Percentiles rank a stretch among this genome's conserved stretches.
Evolutionary conservation across 73 alveolate genomes (phyloP).

Genomic region (Paramecium sexaurelia): DNA sequence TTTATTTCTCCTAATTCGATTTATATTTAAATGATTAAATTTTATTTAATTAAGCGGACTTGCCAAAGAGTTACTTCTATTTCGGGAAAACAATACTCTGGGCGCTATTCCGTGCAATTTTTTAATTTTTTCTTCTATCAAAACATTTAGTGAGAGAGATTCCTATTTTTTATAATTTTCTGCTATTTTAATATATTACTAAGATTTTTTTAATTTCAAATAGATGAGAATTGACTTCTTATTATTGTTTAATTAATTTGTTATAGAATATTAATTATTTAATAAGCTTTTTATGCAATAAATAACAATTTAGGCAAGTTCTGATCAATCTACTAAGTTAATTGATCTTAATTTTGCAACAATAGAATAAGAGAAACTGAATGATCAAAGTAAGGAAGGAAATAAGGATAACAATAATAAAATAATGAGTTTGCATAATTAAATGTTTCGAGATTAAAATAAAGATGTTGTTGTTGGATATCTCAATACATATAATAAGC

Average conservation of each 20-base stretch:
- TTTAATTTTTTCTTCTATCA: not conserved
- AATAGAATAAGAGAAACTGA: no score
- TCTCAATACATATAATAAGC: not conserved
- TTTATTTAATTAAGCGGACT: slow-evolving; percentile 5
- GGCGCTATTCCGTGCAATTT: slow-evolving; percentile 49
- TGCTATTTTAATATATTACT: not conserved
- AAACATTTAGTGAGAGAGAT: not conserved
- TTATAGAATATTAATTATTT: no score
- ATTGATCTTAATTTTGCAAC: no score
- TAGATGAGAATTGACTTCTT: no score
- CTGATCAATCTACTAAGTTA: no score
- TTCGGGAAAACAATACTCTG: not conserved
- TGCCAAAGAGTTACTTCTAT: slow-evolving; percentile 39
- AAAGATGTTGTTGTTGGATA: not conserved
- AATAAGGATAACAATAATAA: not conserved
- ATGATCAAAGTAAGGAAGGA: not conserved
- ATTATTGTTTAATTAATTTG: no score
- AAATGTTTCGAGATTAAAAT: not conserved
- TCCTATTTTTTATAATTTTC: not conserved
- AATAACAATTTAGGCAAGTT: no score
- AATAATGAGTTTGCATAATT: not conserved
- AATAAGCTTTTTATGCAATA: no score
- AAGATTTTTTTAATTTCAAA: no score
- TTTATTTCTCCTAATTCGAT: not conserved
- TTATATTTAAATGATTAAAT: not conserved